Percentiles rank a stretch among this genome's conserved stretches.
phyloP scores from a whole-genome alignment of 2,329 filamentous ascomycete genomes.

The Nannizzia gypsea region DNA sequence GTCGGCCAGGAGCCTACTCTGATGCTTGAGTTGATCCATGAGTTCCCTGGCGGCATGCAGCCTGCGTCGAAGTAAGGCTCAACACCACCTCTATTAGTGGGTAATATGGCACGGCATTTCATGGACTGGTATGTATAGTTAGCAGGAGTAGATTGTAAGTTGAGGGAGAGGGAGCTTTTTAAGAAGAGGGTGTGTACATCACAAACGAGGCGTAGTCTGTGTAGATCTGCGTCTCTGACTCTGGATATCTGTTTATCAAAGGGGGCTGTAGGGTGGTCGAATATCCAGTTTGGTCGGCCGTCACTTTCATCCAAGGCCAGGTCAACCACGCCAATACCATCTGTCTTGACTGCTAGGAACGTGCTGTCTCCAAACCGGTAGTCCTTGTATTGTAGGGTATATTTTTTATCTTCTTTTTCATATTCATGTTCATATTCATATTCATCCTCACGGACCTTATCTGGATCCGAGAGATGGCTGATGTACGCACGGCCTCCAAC shows the following conservation, averaged over 20 bases:
- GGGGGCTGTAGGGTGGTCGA: not conserved
- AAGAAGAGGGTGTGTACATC: constrained; percentile 1
- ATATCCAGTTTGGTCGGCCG: constrained; percentile 3
- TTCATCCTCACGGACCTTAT: too few relatives aligned
- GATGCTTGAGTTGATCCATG: not conserved
- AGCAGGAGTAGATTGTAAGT: not conserved
- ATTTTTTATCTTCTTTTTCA: too few relatives aligned
- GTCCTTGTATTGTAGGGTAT: not conserved
- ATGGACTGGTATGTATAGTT: not conserved
- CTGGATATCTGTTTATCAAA: constrained; percentile 3
- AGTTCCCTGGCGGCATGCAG: not conserved
- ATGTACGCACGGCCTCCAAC: constrained; percentile 1
- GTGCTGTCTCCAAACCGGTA: constrained; percentile 1
- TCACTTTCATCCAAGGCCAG: not conserved
- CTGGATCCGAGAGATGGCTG: constrained; percentile 16
- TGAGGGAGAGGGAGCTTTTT: not conserved
- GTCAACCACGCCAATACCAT: constrained; percentile 7
- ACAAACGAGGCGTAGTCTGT: not conserved
- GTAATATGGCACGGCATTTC: constrained; percentile 8
- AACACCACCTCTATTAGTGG: not conserved
- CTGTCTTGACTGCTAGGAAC: constrained; percentile 4
- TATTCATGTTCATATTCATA: too few relatives aligned
- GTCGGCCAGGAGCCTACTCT: not conserved
- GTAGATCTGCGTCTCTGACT: constrained; percentile 3
- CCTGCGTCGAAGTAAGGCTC: not conserved